Percentiles rank a stretch among this genome's conserved stretches.
Evolutionary conservation across 2,329 filamentous ascomycete species (phyloP).

Genomic region (Fusarium verticillioides): DNA sequence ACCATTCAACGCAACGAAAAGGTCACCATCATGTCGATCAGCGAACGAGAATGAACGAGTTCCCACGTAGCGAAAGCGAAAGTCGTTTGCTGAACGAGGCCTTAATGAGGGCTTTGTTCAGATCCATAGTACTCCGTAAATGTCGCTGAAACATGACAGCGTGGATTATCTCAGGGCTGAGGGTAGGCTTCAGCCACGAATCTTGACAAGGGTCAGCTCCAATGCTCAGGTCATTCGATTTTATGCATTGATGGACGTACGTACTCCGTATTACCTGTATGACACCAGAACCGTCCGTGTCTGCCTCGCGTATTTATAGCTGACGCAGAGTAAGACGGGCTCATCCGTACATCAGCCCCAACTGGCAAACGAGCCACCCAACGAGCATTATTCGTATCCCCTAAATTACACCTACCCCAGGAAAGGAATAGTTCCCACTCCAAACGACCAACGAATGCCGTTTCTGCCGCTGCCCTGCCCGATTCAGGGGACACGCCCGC

Average conservation of each 20-base stretch:
- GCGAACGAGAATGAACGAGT: not conserved
- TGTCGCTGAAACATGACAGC: not conserved
- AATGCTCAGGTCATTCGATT: not conserved
- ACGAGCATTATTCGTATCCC: not conserved
- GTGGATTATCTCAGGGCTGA: not conserved
- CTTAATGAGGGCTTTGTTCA: fast-evolving
- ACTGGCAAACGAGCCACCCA: too few species aligned
- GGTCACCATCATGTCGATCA: not conserved
- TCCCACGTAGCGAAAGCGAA: not conserved
- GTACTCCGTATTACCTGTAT: not conserved
- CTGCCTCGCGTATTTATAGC: not conserved
- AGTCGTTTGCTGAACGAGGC: not conserved
- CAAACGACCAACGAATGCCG: not conserved
- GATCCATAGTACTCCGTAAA: not conserved
- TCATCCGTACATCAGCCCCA: not conserved
- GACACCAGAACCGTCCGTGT: not conserved
- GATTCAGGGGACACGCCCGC: not conserved
- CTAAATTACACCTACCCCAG: not conserved
- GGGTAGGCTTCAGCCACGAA: not conserved
- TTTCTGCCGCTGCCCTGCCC: not conserved
- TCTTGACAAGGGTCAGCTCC: not conserved
- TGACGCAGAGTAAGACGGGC: not conserved
- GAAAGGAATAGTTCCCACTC: not conserved
- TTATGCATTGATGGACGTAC: not conserved
- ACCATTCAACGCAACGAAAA: not conserved